Evolutionary conservation across 441 rosid species (phyloP).

Genomic region (Populus tomentosa): DNA sequence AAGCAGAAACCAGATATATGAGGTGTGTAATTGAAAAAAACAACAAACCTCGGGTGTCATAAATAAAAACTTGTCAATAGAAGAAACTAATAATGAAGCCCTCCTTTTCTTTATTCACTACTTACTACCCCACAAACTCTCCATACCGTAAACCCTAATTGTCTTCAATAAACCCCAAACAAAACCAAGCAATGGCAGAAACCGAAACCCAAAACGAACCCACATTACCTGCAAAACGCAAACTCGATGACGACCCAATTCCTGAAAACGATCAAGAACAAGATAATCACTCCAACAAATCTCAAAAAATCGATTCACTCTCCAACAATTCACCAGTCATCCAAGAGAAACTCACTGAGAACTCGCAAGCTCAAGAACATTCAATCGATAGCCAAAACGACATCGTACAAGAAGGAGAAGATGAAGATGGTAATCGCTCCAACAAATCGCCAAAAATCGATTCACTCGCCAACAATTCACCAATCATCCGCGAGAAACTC

Average conservation of each 20-base stretch:
- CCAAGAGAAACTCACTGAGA: conserved; percentile 11
- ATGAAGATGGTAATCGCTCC: conserved; percentile 21
- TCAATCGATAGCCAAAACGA: conserved; percentile 11
- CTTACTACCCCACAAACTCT: not conserved
- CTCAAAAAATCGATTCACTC: conserved; percentile 37
- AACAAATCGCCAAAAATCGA: conserved; percentile 47
- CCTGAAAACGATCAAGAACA: conserved; percentile 18
- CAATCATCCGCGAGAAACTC: conserved; percentile 13
- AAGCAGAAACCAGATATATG: no score
- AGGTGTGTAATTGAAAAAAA: not conserved
- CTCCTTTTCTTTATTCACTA: not conserved
- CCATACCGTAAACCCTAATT: conserved; percentile 6
- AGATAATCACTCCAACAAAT: conserved; percentile 29
- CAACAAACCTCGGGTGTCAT: not conserved
- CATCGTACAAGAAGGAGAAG: conserved; percentile 24
- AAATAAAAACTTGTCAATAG: not conserved
- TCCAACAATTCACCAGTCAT: conserved; percentile 6
- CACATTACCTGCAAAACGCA: conserved; percentile 63
- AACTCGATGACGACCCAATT: conserved; percentile 36
- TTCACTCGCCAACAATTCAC: conserved; percentile 9
- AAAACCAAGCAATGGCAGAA: conserved; percentile 34
- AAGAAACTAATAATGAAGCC: not conserved
- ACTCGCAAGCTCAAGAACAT: conserved; percentile 6
- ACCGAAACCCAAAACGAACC: conserved; percentile 38
- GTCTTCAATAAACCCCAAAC: not conserved